phyloP scores from a whole-genome alignment of 2,329 filamentous ascomycete genomes.

The Magnaporthiopsis rhizophila region DNA sequence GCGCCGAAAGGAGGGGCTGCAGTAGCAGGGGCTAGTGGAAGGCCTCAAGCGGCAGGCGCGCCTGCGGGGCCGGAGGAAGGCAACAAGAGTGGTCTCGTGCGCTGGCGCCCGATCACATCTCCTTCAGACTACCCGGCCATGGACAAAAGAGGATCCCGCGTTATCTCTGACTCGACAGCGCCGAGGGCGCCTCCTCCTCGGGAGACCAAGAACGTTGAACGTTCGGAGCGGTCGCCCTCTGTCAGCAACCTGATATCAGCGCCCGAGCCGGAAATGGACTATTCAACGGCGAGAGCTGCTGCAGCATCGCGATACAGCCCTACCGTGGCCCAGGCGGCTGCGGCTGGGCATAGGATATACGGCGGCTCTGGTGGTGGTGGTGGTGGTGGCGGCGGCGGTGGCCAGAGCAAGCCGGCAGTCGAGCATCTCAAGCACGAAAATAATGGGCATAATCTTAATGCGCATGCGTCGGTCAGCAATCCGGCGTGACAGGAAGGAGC shows the following conservation, averaged over 20 bases:
- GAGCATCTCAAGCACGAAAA: not conserved
- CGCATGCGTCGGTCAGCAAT: not conserved
- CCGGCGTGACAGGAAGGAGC: not conserved
- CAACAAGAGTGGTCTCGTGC: not conserved
- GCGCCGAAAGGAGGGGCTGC: not conserved
- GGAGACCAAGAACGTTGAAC: not conserved
- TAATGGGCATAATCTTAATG: not conserved
- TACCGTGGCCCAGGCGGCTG: not conserved
- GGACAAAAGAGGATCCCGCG: conserved; percentile 1
- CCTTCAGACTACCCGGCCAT: conserved; percentile 1
- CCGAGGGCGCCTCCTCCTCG: conserved; percentile 3
- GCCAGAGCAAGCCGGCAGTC: not conserved
- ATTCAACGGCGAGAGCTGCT: not conserved
- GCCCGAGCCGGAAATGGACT: conserved; percentile 1
- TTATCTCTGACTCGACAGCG: not conserved
- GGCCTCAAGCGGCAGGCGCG: not conserved
- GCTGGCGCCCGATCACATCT: conserved; percentile 4
- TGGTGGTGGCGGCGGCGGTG: no score
- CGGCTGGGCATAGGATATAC: conserved; percentile 1
- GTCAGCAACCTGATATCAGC: conserved; percentile 14
- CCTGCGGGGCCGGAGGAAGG: not conserved
- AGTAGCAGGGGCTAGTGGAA: not conserved
- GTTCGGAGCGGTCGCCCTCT: conserved; percentile 12
- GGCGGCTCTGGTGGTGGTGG: not conserved
- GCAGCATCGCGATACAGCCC: conserved; percentile 3